A percentile compares a stretch with the other conserved stretches of the same genome.
phyloP scores from a whole-genome alignment of 192 early-diverging fungal species.

The Coemansia sp. region DNA sequence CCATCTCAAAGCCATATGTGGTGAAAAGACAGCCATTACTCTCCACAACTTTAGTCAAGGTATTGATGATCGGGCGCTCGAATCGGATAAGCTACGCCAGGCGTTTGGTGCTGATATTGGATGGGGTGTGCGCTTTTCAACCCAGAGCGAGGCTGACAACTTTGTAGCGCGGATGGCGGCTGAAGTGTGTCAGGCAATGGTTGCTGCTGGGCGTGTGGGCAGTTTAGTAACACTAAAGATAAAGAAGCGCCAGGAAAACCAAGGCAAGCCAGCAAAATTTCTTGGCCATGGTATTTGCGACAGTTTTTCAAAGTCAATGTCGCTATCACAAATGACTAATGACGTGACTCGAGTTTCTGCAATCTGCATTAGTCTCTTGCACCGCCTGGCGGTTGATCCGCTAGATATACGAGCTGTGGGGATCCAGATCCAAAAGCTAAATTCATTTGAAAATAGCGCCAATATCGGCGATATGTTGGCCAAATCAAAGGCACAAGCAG shows the following conservation, averaged over 20 bases:
- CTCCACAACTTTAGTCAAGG: conserved; percentile 74
- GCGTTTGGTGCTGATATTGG: conserved; percentile 81
- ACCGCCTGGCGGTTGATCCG: conserved; percentile 22
- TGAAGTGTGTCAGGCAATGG: conserved; percentile 68
- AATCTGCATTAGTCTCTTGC: conserved; percentile 20
- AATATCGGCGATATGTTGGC: conserved; percentile 22
- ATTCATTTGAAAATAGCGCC: background rate
- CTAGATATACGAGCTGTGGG: conserved; percentile 48
- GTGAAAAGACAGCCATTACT: conserved; percentile 66
- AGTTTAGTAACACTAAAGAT: conserved; percentile 69
- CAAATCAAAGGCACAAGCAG: conserved; percentile 10
- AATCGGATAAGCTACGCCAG: conserved; percentile 66
- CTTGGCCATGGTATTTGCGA: conserved; percentile 70
- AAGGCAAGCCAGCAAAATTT: conserved; percentile 58
- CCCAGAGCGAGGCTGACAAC: conserved; percentile 60
- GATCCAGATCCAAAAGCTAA: conserved; percentile 36
- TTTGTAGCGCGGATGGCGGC: conserved; percentile 67
- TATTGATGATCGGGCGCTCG: conserved; percentile 68
- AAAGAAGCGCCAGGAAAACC: conserved; percentile 56
- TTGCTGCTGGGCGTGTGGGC: conserved; percentile 56
- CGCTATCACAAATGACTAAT: conserved; percentile 53
- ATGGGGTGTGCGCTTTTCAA: conserved; percentile 89
- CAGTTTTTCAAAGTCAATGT: conserved; percentile 56
- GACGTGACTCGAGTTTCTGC: conserved; percentile 38
- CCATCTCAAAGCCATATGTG: conserved; percentile 63